Conservation (phyloP, 1,284 basidiomycete species). For the Tilletia walkeri region DNA sequence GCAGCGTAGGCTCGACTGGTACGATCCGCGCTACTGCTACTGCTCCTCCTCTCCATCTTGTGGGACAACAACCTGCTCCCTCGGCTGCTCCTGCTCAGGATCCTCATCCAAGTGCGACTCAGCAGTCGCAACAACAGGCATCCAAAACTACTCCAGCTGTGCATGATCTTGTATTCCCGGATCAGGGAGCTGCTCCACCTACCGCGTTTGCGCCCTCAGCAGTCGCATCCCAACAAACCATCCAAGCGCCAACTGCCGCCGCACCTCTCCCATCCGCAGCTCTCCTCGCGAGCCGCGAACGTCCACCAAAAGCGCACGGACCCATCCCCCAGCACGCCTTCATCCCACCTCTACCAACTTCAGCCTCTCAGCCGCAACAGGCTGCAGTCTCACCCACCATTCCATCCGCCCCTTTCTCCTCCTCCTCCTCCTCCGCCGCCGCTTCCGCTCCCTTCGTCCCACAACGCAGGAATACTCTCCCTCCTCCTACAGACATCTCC, state of each 20-base stretch:
- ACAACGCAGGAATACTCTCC: slow-evolving; percentile 14
- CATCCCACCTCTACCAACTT: not conserved
- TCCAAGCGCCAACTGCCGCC: not conserved
- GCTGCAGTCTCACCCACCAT: not conserved
- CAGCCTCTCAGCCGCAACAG: not conserved
- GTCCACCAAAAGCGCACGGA: not conserved
- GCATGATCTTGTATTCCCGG: slow-evolving; percentile 21
- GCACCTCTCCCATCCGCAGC: not conserved
- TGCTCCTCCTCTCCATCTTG: no score
- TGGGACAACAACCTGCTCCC: not conserved
- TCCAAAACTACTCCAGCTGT: not conserved
- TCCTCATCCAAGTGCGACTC: not conserved
- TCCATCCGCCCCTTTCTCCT: not conserved
- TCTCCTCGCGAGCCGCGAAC: slow-evolving; percentile 3
- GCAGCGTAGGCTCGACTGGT: slow-evolving; percentile 25
- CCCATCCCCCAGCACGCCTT: not conserved
- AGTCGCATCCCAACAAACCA: not conserved
- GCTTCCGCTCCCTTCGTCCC: not conserved
- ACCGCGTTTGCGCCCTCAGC: slow-evolving; percentile 15
- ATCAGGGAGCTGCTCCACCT: slow-evolving; percentile 12
- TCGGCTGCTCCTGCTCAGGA: not conserved
- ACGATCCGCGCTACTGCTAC: not conserved
- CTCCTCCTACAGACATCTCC: slow-evolving; percentile 15
- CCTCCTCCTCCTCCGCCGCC: slow-evolving; percentile 6
- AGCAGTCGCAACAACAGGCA: not conserved